phyloP scores from a whole-genome alignment of 352 stramenopile genomes.

The Globisporangium apiculatum region DNA sequence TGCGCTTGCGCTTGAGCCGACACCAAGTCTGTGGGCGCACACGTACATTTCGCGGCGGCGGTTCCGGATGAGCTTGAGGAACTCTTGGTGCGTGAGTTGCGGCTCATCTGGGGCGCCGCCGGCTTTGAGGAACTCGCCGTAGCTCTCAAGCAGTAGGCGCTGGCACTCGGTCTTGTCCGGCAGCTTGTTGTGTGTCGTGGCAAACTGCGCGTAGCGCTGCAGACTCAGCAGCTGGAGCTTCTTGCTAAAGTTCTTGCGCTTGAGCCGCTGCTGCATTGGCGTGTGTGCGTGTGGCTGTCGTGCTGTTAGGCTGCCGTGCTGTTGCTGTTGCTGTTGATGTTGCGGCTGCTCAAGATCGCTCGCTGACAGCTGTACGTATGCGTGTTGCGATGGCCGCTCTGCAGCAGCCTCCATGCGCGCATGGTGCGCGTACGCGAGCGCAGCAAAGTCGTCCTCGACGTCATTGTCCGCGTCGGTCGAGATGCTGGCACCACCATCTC shows the following conservation, averaged over 20 bases:
- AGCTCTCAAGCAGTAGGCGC: slow-evolving; percentile 40
- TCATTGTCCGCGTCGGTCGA: slow-evolving; percentile 16
- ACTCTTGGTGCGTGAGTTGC: slow-evolving; percentile 39
- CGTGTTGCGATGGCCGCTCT: slow-evolving; percentile 21
- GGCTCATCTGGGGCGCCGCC: slow-evolving; percentile 41
- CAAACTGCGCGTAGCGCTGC: slow-evolving; percentile 42
- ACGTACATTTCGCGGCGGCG: slow-evolving; percentile 49
- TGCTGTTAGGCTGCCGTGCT: slow-evolving; percentile 3
- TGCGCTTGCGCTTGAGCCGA: not conserved
- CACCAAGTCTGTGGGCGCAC: slow-evolving; percentile 17
- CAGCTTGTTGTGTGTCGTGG: slow-evolving; percentile 24
- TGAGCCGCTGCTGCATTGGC: slow-evolving; percentile 24
- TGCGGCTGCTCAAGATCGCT: not conserved
- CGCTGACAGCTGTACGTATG: slow-evolving; percentile 10
- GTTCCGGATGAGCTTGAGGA: slow-evolving; percentile 69
- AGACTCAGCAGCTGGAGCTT: slow-evolving; percentile 53
- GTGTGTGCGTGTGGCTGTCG: slow-evolving; percentile 9
- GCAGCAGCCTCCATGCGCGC: slow-evolving; percentile 11
- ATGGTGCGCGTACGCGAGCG: slow-evolving; percentile 11
- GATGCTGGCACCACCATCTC: too few species aligned
- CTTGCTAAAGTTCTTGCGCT: slow-evolving; percentile 73
- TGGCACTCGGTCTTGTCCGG: slow-evolving; percentile 43
- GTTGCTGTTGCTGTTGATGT: slow-evolving; percentile 7
- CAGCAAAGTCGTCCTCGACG: slow-evolving; percentile 29
- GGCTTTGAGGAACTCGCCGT: slow-evolving; percentile 44